Conservation (phyloP, 2,329 filamentous ascomycete genomes). For the Kalmusia sp. region DNA sequence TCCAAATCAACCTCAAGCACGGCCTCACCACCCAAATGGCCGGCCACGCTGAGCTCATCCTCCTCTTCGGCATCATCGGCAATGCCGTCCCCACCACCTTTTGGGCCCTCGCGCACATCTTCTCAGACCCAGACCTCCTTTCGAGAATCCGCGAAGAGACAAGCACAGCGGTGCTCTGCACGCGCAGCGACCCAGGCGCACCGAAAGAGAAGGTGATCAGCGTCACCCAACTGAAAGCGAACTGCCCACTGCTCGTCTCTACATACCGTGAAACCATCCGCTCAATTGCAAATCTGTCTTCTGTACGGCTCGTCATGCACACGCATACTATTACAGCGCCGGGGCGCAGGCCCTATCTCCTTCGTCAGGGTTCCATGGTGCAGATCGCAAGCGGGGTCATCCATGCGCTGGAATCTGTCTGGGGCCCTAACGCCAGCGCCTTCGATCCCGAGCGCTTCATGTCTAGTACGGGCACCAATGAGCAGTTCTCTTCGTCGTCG, state of each 20-base stretch:
- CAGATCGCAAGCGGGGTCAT: constrained; percentile 56
- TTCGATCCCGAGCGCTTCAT: constrained; percentile 54
- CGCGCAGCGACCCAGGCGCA: neutral
- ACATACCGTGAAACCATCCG: constrained; percentile 57
- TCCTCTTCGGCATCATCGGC: constrained; percentile 47
- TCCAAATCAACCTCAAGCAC: constrained; percentile 21
- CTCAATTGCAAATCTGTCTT: constrained; percentile 45
- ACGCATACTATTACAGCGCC: constrained; percentile 49
- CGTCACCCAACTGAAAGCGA: constrained; percentile 14
- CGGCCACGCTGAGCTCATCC: constrained; percentile 24
- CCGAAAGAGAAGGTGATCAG: constrained; percentile 11
- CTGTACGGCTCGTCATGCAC: constrained; percentile 48
- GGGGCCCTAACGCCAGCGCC: constrained; percentile 49
- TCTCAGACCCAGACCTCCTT: constrained; percentile 47
- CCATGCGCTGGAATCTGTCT: constrained; percentile 49
- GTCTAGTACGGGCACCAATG: constrained; percentile 5
- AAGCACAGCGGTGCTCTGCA: neutral
- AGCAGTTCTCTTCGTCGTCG: constrained; percentile 13
- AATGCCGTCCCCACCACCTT: constrained; percentile 54
- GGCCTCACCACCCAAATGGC: constrained; percentile 19
- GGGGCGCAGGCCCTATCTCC: constrained; percentile 38
- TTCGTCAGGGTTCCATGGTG: constrained; percentile 51
- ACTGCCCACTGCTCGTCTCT: constrained; percentile 52
- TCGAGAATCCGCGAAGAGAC: constrained; percentile 48
- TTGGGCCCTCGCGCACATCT: constrained; percentile 54